Percentiles rank a stretch among this genome's conserved stretches.
Evolutionary conservation across 495 filamentous ascomycete genomes (phyloP).

Genomic region (Aspergillus affinis): DNA sequence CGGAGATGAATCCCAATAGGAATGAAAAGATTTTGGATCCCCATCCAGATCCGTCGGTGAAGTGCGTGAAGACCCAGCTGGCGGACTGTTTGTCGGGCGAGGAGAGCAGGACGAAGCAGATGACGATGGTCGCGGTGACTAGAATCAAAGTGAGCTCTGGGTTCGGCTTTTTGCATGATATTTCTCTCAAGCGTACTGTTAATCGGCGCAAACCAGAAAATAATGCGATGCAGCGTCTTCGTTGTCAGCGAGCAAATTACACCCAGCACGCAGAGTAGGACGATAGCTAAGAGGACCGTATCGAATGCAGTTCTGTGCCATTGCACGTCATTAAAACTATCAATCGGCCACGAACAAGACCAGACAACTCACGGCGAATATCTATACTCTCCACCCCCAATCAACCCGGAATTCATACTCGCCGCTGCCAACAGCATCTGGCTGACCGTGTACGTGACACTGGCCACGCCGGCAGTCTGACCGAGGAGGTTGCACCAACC

Average conservation of each 20-base stretch:
- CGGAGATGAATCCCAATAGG: conserved; percentile 66
- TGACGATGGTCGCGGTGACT: conserved; percentile 57
- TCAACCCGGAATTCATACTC: conserved; percentile 56
- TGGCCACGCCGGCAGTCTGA: conserved; percentile 58
- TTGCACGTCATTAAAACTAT: not conserved
- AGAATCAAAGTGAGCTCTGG: not conserved
- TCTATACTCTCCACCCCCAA: conserved; percentile 37
- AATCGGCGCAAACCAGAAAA: conserved; percentile 72
- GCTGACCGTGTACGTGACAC: conserved; percentile 55
- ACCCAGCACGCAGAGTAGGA: conserved; percentile 57
- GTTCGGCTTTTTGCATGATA: no score
- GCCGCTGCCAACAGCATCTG: conserved; percentile 59
- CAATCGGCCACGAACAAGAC: not conserved
- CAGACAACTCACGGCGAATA: conserved; percentile 43
- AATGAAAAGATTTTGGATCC: conserved; percentile 63
- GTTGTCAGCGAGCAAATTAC: conserved; percentile 66
- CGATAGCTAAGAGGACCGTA: conserved; percentile 61
- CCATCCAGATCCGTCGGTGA: conserved; percentile 69
- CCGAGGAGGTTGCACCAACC: conserved; percentile 64
- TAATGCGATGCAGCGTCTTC: conserved; percentile 58
- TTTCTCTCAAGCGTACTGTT: conserved; percentile 50
- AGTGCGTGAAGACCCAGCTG: conserved; percentile 64
- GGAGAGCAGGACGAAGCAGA: conserved; percentile 61
- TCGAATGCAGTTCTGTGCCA: conserved; percentile 55
- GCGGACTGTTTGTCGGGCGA: conserved; percentile 65